Evolutionary conservation across 768 basidiomycete species (phyloP), one percentile per base, ranked within the genome.

Genomic region (Lactifluus echinatus): DNA sequence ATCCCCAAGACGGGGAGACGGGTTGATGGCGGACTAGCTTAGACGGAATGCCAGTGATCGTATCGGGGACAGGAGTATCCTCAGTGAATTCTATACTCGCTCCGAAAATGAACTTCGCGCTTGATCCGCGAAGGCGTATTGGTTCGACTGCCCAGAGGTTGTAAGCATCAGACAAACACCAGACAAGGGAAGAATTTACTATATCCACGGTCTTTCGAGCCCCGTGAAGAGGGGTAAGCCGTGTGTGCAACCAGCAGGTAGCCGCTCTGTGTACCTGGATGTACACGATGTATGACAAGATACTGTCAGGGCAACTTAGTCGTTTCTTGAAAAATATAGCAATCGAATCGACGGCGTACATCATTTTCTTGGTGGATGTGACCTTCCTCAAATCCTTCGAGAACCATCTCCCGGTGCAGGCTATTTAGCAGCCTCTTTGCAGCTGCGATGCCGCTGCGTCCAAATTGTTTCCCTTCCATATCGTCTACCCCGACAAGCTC

Each of bases 351-450:
- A 15, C 24, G 19, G 17, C 24, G 72, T 68, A 89, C 94, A 69
- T 97, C 85, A 61, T 89, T 93, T 69, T 98, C 96, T 69, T 97
- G 93, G 66, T 94, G 94, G 10, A 98, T 91, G 72, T 97, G 92
- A 0, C 93, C 95, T 70, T 99, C 96, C 57, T 84, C 81, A 61
- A 80, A 97, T 0, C 83, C 88, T 2, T 78, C 83, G n/a, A 91
- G 73, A 3, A 90, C 79, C 90, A 98, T 93, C 74, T 99, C 93
- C 37, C 88, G 74, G 70, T 93, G 94, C 53, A 99, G 67, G 50
- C 84, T 80, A 68, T 98, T 98, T 62, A 98, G 66, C 2, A 95
- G 67, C 59, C 91, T 75, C 72, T 63, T 83, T 71, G 49, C 75
- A 74, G 57, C 66, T 17, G 64, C 71, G 40, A 70, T 73, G 24